Evolutionary conservation across 2,329 filamentous ascomycete species (phyloP).

Genomic region (Orbilia brochopaga): DNA sequence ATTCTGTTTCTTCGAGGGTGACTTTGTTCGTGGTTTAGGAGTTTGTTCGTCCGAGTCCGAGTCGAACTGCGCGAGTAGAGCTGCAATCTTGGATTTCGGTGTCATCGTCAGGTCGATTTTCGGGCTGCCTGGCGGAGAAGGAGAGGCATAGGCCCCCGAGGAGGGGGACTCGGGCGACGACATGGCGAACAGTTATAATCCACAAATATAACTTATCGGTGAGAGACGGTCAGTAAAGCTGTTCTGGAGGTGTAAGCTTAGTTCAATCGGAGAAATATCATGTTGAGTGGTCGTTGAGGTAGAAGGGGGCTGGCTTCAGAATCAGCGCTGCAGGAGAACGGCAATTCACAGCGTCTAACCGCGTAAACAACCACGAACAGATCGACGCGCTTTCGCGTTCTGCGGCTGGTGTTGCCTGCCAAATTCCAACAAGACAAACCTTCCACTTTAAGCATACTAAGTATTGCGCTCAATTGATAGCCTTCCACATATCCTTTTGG

Average conservation of each 20-base stretch:
- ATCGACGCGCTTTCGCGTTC: too few relatives aligned
- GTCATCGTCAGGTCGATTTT: constrained; percentile 40
- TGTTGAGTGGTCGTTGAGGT: too few relatives aligned
- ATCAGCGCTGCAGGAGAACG: too few relatives aligned
- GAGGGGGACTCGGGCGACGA: constrained; percentile 38
- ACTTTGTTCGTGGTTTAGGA: constrained; percentile 4
- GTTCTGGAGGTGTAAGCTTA: not conserved
- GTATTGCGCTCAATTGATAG: too few relatives aligned
- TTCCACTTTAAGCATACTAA: too few relatives aligned
- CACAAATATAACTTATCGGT: not conserved
- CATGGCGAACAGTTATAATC: not conserved
- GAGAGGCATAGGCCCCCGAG: constrained; percentile 35
- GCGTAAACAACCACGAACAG: too few relatives aligned
- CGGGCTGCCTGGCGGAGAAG: constrained; percentile 33
- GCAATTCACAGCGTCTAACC: too few relatives aligned
- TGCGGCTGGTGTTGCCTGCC: too few relatives aligned
- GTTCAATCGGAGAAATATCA: too few relatives aligned
- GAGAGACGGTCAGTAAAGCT: not conserved
- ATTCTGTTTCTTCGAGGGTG: constrained; percentile 10
- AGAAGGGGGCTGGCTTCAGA: too few relatives aligned
- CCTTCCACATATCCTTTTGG: too few relatives aligned
- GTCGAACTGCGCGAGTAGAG: constrained; percentile 30
- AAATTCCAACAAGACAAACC: too few relatives aligned
- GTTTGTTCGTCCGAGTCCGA: constrained; percentile 29
- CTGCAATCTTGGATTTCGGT: constrained; percentile 26